Conservation (phyloP, 2,329 filamentous ascomycete species). For the Exophiala mesophila region DNA sequence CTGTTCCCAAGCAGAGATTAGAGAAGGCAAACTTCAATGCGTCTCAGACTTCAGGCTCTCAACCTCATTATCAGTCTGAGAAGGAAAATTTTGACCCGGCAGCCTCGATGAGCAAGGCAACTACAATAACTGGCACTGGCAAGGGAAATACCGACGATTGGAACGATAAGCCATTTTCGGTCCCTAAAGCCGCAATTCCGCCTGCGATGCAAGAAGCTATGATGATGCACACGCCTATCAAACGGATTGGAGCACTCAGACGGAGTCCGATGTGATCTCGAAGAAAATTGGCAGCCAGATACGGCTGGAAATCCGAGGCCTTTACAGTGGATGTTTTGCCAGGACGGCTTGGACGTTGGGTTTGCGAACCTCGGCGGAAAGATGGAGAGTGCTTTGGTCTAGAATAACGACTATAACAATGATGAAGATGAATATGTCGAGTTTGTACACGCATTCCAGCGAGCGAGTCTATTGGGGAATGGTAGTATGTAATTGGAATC, state of each 20-base stretch:
- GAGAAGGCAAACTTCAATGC: conserved; percentile 10
- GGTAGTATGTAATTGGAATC: too few relatives aligned
- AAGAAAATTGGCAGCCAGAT: too few relatives aligned
- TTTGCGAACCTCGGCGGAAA: too few relatives aligned
- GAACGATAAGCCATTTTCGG: conserved; percentile 1
- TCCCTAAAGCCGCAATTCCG: conserved; percentile 20
- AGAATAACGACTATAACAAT: too few relatives aligned
- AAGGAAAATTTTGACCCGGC: conserved; percentile 23
- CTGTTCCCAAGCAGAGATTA: conserved; percentile 22
- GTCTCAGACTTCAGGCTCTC: not conserved
- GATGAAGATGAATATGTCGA: too few relatives aligned
- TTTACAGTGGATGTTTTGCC: too few relatives aligned
- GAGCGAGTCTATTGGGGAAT: too few relatives aligned
- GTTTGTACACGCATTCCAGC: too few relatives aligned
- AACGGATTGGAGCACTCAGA: conserved; percentile 25
- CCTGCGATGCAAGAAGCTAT: conserved; percentile 26
- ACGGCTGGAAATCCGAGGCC: too few relatives aligned
- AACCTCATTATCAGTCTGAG: conserved; percentile 3
- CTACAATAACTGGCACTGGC: not conserved
- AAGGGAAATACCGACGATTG: not conserved
- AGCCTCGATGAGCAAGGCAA: conserved; percentile 8
- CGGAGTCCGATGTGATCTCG: conserved; percentile 26
- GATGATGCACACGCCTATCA: conserved; percentile 27
- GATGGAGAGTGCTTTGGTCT: too few relatives aligned
- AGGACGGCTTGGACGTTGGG: too few relatives aligned